Base-by-base conservation (phyloP, 2,329 filamentous ascomycete genomes). In the Leptographium procerum region DNA sequence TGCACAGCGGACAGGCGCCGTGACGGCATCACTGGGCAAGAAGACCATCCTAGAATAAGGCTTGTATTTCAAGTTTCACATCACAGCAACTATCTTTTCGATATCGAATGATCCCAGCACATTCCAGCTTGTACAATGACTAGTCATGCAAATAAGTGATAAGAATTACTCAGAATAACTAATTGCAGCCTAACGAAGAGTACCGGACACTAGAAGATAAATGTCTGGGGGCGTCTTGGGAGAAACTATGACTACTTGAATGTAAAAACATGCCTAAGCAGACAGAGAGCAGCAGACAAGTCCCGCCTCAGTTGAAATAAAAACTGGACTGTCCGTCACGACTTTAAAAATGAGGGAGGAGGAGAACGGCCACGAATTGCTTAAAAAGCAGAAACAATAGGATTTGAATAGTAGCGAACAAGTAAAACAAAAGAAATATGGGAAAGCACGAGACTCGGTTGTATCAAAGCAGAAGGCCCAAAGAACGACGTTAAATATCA, bases 1-100 rank as follows among this genome's bases (percentile, higher is more conserved):
- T 16, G 80, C 85, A 57, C 82, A 88, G 66, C 80, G 91, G 64
- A 91, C 86, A 50, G 89, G 88, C 60, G 86, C 85, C 9, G 89
- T 94, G 69, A 88, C 94, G 26, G 84, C 88, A 71, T 79, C 81
- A 9, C 80, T 86, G 63, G 91, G 91, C 58, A 90, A 85, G 72
- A 95, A 94, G 77, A 83, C 83, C 59, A 89, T 84, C 0, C 95
- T 96, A 73, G 89, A 91, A 67, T 87, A n/a, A n/a, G n/a, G n/a
- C n/a, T n/a, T n/a, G n/a, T n/a, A n/a, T n/a, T n/a, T n/a, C n/a
- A n/a, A n/a, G n/a, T n/a, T n/a, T n/a, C n/a, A n/a, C n/a, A n/a
- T n/a, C n/a, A n/a, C n/a, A n/a, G n/a, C n/a, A n/a, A n/a, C n/a
- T n/a, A n/a, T n/a, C n/a, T n/a, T n/a, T n/a, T n/a, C n/a, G n/a